Evolutionary conservation across 768 basidiomycete species (phyloP).

Genomic region (Naganishia kalamii): DNA sequence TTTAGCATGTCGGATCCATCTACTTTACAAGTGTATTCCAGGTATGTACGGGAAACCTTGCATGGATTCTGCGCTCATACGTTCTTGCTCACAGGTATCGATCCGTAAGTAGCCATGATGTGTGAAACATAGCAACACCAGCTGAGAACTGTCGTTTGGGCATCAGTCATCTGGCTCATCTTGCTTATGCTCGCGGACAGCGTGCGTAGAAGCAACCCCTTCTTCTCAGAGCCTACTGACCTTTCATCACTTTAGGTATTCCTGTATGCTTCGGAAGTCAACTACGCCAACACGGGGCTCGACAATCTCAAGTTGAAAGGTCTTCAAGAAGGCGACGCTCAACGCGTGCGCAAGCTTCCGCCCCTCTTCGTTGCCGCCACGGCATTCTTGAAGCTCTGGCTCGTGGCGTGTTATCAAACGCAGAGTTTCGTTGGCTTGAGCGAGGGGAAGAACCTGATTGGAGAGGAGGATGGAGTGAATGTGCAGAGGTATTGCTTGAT

Average conservation of each 20-base stretch:
- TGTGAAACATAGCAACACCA: background rate
- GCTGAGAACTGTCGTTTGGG: too few species aligned
- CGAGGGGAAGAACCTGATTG: background rate
- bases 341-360: background rate
- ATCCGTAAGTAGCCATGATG: background rate
- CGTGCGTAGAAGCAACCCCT: background rate
- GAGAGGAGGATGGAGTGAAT: background rate
- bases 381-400: slow-evolving; percentile 1
- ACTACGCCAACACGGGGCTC: background rate
- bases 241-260: background rate
- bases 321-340: background rate
- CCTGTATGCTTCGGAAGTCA: background rate
- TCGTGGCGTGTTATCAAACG: background rate
- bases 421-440: slow-evolving; percentile 4
- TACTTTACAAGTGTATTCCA: slow-evolving; percentile 8
- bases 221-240: background rate
- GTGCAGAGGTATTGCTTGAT: slow-evolving; percentile 3
- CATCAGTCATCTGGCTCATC: background rate
- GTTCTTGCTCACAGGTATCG: background rate
- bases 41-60: background rate
- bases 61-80: background rate
- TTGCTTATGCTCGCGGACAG: background rate
- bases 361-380: background rate
- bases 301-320: background rate
- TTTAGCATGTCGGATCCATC: slow-evolving; percentile 6